Evolutionary conservation across 2,329 filamentous ascomycete genomes (phyloP), one percentile per base, ranked within the genome.

Genomic region (Cephalotrichum gorgonifer): DNA sequence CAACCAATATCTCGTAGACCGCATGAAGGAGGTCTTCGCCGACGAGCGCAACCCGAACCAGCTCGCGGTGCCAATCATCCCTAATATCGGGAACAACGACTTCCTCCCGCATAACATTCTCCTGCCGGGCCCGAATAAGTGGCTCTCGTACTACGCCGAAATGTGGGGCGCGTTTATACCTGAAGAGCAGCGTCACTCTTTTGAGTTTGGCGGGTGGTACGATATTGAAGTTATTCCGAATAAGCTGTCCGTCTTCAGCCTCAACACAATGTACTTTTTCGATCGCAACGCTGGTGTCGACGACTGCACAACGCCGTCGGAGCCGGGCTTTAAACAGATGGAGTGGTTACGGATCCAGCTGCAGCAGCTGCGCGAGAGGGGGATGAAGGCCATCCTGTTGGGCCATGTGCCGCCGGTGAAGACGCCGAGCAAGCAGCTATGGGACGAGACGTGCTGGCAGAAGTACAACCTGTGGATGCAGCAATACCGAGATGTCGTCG

Each of bases 361-460:
- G 50, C 78, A 93, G 58, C 80, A 88, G 54, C 71, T 97, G 63
- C 85, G 93, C 46, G 74, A 84, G 27, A 81, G 88, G 47, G 84
- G 86, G 41, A 88, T 96, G 82, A 97, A 97, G 68, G 93, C 86
- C 14, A 95, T 98, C 47, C 68, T 98, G 48, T 94, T 87, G 57
- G 91, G 93, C 2, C 93, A 98, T 64, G 89, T 98, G 4, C 90
- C 93, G 2, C 93, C 93, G 1, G 91, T 90, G 1, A 76, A 90
- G 53, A 93, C 90, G 2, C 76, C 81, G 31, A 85, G 81, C 66
- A 97, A 97, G 72, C 78, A 81, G 59, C 82, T 81, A 53, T 98
- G 93, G 93, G 89, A 96, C 56, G 91, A 97, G 71, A 89, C 86
- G 0, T 98, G 93, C 68, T 98, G 91, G 90, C 91, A 96, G 63